Evolutionary conservation across 2,329 filamentous ascomycete species (phyloP), one percentile per base, ranked within the genome.

Genomic region (Venturia effusa): DNA sequence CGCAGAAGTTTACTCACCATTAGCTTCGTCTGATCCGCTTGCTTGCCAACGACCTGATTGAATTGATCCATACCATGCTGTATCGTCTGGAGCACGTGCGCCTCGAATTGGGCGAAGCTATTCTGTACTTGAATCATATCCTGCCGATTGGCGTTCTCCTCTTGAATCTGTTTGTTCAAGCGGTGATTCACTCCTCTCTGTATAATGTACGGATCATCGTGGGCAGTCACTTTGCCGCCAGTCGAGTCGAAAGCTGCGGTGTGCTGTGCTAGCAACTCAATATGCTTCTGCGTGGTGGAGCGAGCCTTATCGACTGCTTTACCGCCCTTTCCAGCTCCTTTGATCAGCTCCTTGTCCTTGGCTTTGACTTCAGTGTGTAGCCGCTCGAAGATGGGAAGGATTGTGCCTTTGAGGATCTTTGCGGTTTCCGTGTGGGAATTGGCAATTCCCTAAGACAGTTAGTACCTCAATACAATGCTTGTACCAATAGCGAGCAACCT

Each of bases 351-450:
- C 80, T 97, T 97, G 67, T 85, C 83, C 80, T 97, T 97, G 79
- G 89, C 87, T 83, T 97, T 99, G 81, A 99, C 94, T 75, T 97
- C 94, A 74, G 90, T 88, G 79, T 97, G 92, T 60, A 99, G 81
- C 62, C 92, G 88, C 70, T 95, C 90, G 72, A 99, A 87, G 67
- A 93, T 87, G 43, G 93, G 94, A 24, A 96, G 81, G 37, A 97
- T 89, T 17, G 87, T 87, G 66, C 87, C 88, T 77, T 93, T 96
- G 68, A 99, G 83, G 69, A 86, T 90, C 80, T 94, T 94, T 70
- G 94, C 92, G 6, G 92, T 96, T 75, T 97, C 93, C 70, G 88
- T 79, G 75, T 97, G 93, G 72, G 89, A 88, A 76, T 94, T 96
- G 71, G 92, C 85, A 71, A 97, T 84, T 57, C 88, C 89, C 83